A percentile compares a stretch with the other conserved stretches of the same genome.
These are phyloP conservation scores for Coemansia sp. DNA, from an alignment of 192 early-diverging fungal genomes.

Conservation along the genomic window DNA sequence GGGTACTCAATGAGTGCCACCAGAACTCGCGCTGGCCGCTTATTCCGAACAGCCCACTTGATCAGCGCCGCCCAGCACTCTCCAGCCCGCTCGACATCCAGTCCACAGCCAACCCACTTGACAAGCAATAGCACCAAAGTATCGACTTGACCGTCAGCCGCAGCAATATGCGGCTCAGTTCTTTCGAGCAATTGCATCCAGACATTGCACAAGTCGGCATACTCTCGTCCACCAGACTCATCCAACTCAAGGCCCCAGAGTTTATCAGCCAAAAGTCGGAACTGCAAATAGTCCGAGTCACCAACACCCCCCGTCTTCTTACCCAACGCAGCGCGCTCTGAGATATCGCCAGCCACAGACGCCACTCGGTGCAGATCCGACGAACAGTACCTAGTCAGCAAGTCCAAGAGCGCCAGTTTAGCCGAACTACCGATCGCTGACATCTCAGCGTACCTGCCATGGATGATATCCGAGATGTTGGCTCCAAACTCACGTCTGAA, in stretches of 20 bases:
- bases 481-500: conserved; percentile 18
- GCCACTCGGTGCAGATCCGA: conserved; percentile 14
- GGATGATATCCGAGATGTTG: not conserved
- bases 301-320: not conserved
- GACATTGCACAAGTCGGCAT: not conserved
- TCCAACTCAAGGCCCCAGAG: conserved; percentile 21
- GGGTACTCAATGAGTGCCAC: conserved; percentile 6
- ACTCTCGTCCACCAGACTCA: not conserved
- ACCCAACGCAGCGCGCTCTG: not conserved
- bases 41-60: conserved; percentile 18
- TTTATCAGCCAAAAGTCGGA: conserved; percentile 28
- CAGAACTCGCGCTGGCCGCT: conserved; percentile 8
- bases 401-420: conserved; percentile 20
- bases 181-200: conserved; percentile 11
- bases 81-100: not conserved
- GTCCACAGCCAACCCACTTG: conserved; percentile 12
- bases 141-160: conserved; percentile 11
- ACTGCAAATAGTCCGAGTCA: conserved; percentile 19
- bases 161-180: not conserved
- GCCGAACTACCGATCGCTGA: conserved; percentile 4
- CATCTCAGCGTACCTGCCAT: conserved; percentile 1
- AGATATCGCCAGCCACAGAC: conserved; percentile 25
- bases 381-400: conserved; percentile 2
- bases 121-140: conserved; percentile 23
- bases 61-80: conserved; percentile 20